Base-by-base conservation (phyloP, 805 yeast species). In the Candida quercuum region DNA sequence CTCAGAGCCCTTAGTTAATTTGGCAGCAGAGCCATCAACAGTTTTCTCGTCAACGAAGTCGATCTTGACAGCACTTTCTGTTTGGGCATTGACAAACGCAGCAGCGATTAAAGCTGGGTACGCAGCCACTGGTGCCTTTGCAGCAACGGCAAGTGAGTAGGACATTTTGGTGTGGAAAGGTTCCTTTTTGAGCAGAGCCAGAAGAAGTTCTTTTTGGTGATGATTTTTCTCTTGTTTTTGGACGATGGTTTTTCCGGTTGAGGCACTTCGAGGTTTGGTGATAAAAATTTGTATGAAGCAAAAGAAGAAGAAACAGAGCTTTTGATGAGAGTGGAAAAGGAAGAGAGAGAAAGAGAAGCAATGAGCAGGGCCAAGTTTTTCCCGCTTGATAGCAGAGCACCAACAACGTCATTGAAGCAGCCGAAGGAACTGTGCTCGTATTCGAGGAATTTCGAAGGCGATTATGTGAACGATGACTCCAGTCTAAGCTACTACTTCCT, bases 121-220 rank as follows among this genome's bases (percentile, higher is more conserved):
- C 21, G 91, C 93, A 40, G 86, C 81, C 35, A 74, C 71, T 15
- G 86, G 86, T 5, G 96, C 94, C 69, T 87, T 89, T 39, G 86
- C 87, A 41, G 95, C 95, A 47, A 89, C 64, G 40, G 79, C 71
- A 44, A 89, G 68, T 33, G 60, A 54, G 41, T 45, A 47, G 14
- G 32, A 29, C 25, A 28, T 32, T 13, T 30, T 24, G 17, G 17
- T 23, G 15, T 21, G 20, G 14, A 14, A 19, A 16, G 25, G 23
- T n/a, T n/a, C n/a, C n/a, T n/a, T n/a, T n/a, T n/a, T n/a, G n/a
- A n/a, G n/a, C n/a, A n/a, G n/a, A n/a, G n/a, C n/a, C n/a, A n/a
- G n/a, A n/a, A n/a, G n/a, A 15, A 12, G 26, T 32, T 31, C 30
- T 30, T 73, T 63, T 68, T 13, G 21, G 14, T 25, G 24, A 21